phyloP scores from a whole-genome alignment of 2,329 filamentous ascomycete species.

The Grosmannia penicillata region DNA sequence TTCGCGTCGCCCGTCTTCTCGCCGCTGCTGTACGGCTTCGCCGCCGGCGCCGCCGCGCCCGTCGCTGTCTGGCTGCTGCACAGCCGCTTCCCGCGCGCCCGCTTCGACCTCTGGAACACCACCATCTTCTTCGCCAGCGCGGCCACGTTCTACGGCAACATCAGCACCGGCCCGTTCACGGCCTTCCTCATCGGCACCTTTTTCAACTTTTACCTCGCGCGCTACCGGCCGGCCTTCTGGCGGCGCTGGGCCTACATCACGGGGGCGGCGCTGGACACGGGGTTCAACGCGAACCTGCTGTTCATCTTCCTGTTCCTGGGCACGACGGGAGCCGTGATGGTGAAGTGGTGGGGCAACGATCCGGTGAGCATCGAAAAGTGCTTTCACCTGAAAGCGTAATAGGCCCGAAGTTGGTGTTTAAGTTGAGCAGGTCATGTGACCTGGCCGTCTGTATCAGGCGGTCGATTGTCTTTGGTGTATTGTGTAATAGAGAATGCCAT shows the following conservation, averaged over 20 bases:
- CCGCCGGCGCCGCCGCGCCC: conserved; percentile 8
- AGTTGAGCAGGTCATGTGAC: too few relatives aligned
- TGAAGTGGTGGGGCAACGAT: conserved; percentile 12
- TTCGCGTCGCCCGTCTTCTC: conserved; percentile 9
- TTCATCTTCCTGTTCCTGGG: conserved; percentile 11
- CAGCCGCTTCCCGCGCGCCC: conserved; percentile 7
- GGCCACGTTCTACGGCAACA: conserved; percentile 9
- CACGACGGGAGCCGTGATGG: conserved; percentile 9
- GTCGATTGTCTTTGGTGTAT: too few relatives aligned
- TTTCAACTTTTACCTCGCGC: conserved; percentile 10
- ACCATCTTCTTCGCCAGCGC: conserved; percentile 11
- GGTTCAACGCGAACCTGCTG: conserved; percentile 10
- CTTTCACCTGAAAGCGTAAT: conserved; percentile 5
- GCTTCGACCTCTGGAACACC: conserved; percentile 12
- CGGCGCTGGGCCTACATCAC: conserved; percentile 11
- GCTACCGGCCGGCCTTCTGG: conserved; percentile 10
- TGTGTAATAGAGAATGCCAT: too few relatives aligned
- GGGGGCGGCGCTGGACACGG: conserved; percentile 11
- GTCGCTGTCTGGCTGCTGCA: conserved; percentile 9
- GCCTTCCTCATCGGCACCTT: conserved; percentile 8
- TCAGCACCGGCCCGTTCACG: conserved; percentile 11
- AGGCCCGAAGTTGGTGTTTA: too few relatives aligned
- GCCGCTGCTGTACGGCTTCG: conserved; percentile 10
- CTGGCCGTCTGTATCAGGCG: too few relatives aligned
- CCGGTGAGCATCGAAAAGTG: conserved; percentile 8